Base-by-base conservation (phyloP, 2,329 filamentous ascomycete genomes). In the Apiospora kogelbergensis region DNA sequence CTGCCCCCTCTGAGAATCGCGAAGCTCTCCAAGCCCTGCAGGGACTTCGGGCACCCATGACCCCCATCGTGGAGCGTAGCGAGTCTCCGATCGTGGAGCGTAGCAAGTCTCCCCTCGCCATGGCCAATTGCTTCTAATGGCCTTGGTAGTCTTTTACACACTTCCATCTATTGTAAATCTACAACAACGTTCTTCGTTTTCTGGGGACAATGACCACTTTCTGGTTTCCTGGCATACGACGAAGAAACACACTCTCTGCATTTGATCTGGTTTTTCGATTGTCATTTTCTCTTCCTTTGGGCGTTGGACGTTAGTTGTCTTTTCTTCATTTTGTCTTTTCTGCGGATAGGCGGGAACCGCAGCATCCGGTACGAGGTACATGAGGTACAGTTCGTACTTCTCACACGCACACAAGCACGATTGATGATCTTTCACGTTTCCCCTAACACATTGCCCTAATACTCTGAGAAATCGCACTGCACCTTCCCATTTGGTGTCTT, bases 71-170 rank as follows among this genome's bases (percentile, higher is more conserved):
- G 13, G 68, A 68, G 68, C 63, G 68, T 3, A 63, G 68, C 48
- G 68, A 68, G 46, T 20, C n/a, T n/a, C n/a, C n/a, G n/a, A 66
- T 68, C 10, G 40, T 46, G 13, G 68, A 68, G 68, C 63, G 68
- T 3, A 63, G 68, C 48, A 63, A 68, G 46, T 20, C 48, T 15
- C n/a, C 41, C 5, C 3, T 24, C 10, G 63, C 15, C 15, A n/a
- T 37, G 24, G 13, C 37, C 20, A 33, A 63, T 9, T 11, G 11
- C 11, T 53, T 53, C 46, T 53, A 15, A 60, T 37, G n/a, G 9
- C 6, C n/a, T 60, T 17, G 10, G n/a, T n/a, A n/a, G n/a, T n/a
- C 5, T 4, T 7, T n/a, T 11, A 6, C 10, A 7, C 3, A 60
- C 53, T 6, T 13, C 20, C 26, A 11, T 37, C 26, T 60, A 7